A percentile compares a stretch with the other conserved stretches of the same genome.
These are phyloP conservation scores for Rutstroemia sydowiana DNA, from an alignment of 2,329 filamentous ascomycete species.

Conservation along the genomic window DNA sequence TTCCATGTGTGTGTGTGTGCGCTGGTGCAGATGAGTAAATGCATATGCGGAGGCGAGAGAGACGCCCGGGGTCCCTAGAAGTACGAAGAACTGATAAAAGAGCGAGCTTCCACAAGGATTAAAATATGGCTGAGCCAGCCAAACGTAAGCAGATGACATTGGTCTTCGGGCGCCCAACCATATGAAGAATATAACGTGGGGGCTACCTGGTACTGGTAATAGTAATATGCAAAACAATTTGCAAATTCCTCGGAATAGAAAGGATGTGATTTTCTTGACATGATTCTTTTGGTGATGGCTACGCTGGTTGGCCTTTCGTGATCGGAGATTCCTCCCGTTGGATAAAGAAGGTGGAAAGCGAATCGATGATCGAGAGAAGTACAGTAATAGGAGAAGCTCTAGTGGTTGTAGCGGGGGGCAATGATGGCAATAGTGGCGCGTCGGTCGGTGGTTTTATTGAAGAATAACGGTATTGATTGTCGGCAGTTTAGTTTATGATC, in stretches of 20 bases:
- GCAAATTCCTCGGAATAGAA: no score
- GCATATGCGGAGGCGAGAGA: conserved; percentile 3
- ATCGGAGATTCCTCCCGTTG: background rate
- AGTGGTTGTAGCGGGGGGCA: no score
- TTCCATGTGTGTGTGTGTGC: no score
- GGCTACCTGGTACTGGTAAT: background rate
- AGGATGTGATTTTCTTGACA: no score
- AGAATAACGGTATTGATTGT: background rate
- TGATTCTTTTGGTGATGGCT: no score
- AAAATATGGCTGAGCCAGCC: background rate
- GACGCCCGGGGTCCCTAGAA: background rate
- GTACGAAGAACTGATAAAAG: no score
- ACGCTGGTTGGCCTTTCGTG: no score
- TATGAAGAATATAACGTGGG: background rate
- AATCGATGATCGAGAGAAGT: no score
- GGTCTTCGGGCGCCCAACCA: background rate
- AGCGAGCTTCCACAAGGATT: no score
- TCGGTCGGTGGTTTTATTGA: background rate
- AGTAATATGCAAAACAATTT: background rate
- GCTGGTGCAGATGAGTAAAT: conserved; percentile 3
- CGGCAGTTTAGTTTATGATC: background rate
- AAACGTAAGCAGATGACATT: background rate
- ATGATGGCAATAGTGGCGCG: no score
- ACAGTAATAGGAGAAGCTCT: no score
- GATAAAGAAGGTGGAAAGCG: background rate